Base-by-base conservation (phyloP, 148 eudicot genomes). In the Rhododendron simsii region DNA sequence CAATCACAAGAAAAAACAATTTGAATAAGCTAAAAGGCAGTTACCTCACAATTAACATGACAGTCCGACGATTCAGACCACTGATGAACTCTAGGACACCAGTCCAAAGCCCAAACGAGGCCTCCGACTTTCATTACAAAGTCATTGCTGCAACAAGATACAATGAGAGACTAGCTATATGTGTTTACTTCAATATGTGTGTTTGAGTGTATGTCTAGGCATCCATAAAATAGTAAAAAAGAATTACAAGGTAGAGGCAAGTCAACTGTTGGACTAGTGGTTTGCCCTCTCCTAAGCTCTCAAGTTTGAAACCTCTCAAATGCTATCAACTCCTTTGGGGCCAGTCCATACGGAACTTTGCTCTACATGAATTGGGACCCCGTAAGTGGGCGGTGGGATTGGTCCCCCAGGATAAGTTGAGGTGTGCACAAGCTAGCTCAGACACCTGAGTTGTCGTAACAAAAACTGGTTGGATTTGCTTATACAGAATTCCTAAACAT, bases 71-170 rank as follows among this genome's bases (percentile, higher is more conserved):
- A 71, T 71, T 71, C 87, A 84, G 93, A 82, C 85, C 50, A 87
- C 79, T 83, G 80, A 84, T 92, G 89, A 78, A 80, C 91, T 90
- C 93, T 92, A 21, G 98, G 96, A 84, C 99, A 93, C 99, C 99
- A 97, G 89, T 97, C 99, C 91, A 97, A 80, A 59, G 95, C 96
- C 94, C 95, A 95, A 79, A 95, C 94, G 47, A 87, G 82, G 78
- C 99, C 98, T 82, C 99, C 99, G 55, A 88, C 98, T 85, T 94
- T 86, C 88, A 97, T 90, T 44, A 94, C 90, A 93, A 93, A 94
- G 90, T 95, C 98, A 86, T 94, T 92, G 91, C 99, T 96, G 97
- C 88, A 92, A 90, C 76, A 87, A 86, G 81, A 85, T 87, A 67
- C 77, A 81, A 85, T 90, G 69, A 88, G 88, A 73, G 48, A 84